These are phyloP conservation scores for Hylodesmum podocarpum DNA, from an alignment of 306 rosid species.

Conservation along the genomic window DNA sequence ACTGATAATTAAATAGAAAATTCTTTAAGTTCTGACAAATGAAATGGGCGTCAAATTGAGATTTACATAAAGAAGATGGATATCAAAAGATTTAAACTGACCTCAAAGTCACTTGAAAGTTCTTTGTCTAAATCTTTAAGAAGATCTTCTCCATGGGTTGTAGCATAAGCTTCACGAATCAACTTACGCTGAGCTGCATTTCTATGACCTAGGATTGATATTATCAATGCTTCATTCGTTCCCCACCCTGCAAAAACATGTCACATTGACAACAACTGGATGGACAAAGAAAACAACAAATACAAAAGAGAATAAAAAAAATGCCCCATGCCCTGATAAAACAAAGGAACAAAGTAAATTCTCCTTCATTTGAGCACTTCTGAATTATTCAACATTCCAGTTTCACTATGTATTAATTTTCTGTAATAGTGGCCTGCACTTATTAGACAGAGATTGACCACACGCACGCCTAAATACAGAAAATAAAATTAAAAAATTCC, in stretches of 20 bases:
- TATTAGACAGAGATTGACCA: background rate
- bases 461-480: background rate
- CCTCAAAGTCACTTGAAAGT: constrained; percentile 74
- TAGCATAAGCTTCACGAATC: constrained; percentile 53
- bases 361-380: background rate
- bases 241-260: constrained; percentile 68
- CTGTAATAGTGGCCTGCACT: background rate
- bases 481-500: background rate
- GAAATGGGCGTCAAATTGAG: background rate
- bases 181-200: constrained; percentile 53
- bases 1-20: background rate
- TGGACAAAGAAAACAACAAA: background rate
- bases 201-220: constrained; percentile 64
- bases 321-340: background rate
- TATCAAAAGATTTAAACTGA: constrained; percentile 23
- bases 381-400: background rate
- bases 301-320: background rate
- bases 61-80: background rate
- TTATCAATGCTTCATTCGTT: constrained; percentile 55
- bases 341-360: background rate
- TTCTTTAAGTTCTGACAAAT: constrained; percentile 1
- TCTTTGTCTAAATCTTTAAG: constrained; percentile 61
- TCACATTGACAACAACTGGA: constrained; percentile 4
- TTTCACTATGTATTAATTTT: background rate
- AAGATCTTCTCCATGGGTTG: constrained; percentile 61